Conservation (phyloP, 768 basidiomycete genomes). For the Phaffia tasmanica region DNA sequence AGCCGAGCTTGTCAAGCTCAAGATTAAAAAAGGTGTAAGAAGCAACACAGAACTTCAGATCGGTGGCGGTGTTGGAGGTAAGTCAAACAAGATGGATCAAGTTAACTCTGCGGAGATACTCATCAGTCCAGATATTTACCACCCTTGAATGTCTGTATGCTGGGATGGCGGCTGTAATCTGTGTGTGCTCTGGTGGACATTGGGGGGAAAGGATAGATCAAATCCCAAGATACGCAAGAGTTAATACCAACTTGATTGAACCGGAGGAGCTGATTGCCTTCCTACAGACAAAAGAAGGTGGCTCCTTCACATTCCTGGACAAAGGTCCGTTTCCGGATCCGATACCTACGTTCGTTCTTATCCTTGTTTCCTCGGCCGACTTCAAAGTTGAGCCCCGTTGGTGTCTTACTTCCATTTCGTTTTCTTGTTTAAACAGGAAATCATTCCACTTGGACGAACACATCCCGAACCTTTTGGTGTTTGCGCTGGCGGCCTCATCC, state of each 20-base stretch:
- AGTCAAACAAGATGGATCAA: neutral
- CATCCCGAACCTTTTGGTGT: conserved; percentile 67
- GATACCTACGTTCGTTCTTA: conserved; percentile 6
- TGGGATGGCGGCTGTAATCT: neutral
- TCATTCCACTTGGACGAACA: conserved; percentile 65
- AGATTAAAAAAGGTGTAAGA: conserved; percentile 35
- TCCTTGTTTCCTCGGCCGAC: conserved; percentile 9
- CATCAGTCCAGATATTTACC: too few relatives aligned
- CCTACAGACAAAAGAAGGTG: conserved; percentile 20
- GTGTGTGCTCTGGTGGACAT: neutral
- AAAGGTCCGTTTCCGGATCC: conserved; percentile 14
- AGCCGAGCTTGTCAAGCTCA: conserved; percentile 58
- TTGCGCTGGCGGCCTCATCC: conserved; percentile 50
- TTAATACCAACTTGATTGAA: conserved; percentile 34
- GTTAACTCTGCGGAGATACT: too few relatives aligned
- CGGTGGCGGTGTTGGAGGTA: conserved; percentile 31
- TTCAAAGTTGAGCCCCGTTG: conserved; percentile 4
- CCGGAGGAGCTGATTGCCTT: conserved; percentile 13
- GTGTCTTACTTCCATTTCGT: conserved; percentile 28
- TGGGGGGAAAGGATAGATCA: conserved; percentile 10
- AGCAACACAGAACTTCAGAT: conserved; percentile 34
- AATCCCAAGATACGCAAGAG: conserved; percentile 35
- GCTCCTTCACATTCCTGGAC: conserved; percentile 18
- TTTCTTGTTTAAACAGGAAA: conserved; percentile 38
- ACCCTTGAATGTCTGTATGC: neutral